Percentiles rank a stretch among this genome's conserved stretches.
Evolutionary conservation across 257 asterid genomes (phyloP).

Genomic region (Fraxinus cuspidata): DNA sequence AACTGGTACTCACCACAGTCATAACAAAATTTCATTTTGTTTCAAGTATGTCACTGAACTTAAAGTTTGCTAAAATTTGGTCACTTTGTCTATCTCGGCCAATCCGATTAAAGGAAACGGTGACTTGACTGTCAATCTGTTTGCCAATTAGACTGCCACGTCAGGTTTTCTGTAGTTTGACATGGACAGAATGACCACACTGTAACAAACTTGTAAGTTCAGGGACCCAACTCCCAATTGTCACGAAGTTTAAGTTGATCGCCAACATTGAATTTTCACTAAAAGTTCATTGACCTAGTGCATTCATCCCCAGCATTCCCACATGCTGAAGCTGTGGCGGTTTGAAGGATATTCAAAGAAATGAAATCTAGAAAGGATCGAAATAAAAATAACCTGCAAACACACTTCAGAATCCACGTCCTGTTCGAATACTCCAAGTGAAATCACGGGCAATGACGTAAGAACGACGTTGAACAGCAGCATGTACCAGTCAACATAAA

Average conservation of each 20-base stretch:
- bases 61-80: not conserved
- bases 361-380: not conserved
- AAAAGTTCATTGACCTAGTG: not conserved
- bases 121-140: too few species aligned
- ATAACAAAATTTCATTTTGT: not conserved
- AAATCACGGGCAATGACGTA: conserved; percentile 92
- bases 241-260: not conserved
- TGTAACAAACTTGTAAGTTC: not conserved
- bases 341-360: not conserved
- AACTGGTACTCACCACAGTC: not conserved
- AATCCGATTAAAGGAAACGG: not conserved
- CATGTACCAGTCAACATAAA: conserved; percentile 93
- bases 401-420: conserved; percentile 97
- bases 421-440: conserved; percentile 96
- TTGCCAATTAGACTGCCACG: too few species aligned
- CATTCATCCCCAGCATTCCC: not conserved
- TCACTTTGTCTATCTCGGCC: not conserved
- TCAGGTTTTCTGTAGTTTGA: too few species aligned
- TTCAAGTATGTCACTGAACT: too few species aligned
- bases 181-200: not conserved
- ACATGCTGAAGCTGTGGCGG: not conserved
- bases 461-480: conserved; percentile 88
- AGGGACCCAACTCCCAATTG: not conserved
- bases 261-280: not conserved
- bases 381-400: conserved; percentile 69